A percentile compares a stretch with the other conserved stretches of the same genome.
These are phyloP conservation scores for Yarrowia osloensis DNA, from an alignment of 805 yeast species.

Conservation along the genomic window DNA sequence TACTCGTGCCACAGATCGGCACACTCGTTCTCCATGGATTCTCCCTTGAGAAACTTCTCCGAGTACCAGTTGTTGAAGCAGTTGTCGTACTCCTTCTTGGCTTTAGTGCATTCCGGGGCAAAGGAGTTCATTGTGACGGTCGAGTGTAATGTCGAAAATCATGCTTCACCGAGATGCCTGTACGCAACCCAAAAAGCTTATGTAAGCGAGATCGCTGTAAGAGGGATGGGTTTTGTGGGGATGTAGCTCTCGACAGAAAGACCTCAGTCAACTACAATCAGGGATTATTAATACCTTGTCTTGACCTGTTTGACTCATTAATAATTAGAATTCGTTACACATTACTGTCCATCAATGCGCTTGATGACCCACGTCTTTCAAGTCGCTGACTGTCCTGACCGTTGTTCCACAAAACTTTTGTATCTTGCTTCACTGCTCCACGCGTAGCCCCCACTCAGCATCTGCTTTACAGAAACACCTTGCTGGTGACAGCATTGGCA, in stretches of 20 bases:
- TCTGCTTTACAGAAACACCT: slow-evolving; percentile 7
- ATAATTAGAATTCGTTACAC: not conserved
- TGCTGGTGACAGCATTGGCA: not conserved
- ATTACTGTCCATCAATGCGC: too few relatives aligned
- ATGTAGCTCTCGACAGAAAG: too few relatives aligned
- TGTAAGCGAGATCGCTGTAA: not conserved
- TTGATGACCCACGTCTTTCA: too few relatives aligned
- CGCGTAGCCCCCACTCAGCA: too few relatives aligned
- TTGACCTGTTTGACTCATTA: not conserved
- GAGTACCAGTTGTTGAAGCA: slow-evolving; percentile 96
- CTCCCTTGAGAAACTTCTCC: slow-evolving; percentile 49
- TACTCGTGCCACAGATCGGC: slow-evolving; percentile 85
- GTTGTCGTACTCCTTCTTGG: slow-evolving; percentile 82
- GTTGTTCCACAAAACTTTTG: not conserved
- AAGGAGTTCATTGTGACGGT: slow-evolving; percentile 44
- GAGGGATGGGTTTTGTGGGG: too few relatives aligned
- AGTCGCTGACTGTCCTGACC: too few relatives aligned
- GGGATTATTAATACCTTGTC: not conserved
- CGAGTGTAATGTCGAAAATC: slow-evolving; percentile 10
- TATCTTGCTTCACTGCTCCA: too few relatives aligned
- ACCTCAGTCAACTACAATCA: too few relatives aligned
- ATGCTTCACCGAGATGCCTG: not conserved
- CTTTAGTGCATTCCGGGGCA: slow-evolving; percentile 94
- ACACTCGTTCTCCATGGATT: slow-evolving; percentile 72
- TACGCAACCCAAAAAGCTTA: slow-evolving; percentile 8